Evolutionary conservation across 1,139 yeast genomes (phyloP), one percentile per base, ranked within the genome.

Genomic region (Hansenula lynferdii): DNA sequence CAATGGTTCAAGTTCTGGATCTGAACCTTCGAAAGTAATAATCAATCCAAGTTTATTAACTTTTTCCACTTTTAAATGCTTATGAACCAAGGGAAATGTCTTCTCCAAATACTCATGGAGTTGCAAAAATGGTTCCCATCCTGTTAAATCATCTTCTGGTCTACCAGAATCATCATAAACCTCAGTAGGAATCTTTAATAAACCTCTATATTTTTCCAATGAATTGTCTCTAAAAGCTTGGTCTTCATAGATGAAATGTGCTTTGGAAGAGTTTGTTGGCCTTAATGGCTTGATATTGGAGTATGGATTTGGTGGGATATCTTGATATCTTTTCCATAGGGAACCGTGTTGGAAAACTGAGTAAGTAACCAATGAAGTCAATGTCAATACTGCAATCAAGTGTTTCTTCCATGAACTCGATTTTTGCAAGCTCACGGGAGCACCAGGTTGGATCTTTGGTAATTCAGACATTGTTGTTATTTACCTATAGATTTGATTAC

Each of bases 21-120:
- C 62, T 0, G 73, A 54, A 18, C 95, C 95, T 47, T 75, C 62
- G 82, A 86, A 81, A 21, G 80, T 72, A 54, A 69, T 77, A 15
- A 85, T 70, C 42, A 85, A 63, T 1, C 89, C 92, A 46, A 77
- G 73, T 27, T 76, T 70, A 53, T 85, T 85, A 37, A 85, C 78
- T 27, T 64, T 68, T 35, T 77, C 79, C 24, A 79, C 64, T 38
- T 67, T 64, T 41, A 80, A 58, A 18, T 67, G 53, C 30, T 63
- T 47, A 52, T 76, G 74, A 14, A 83, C 73, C 33, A 64, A 47
- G 1, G 94, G 92, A 63, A 80, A 85, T 0, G 82, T 67, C 20
- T 61, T 44, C 39, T 67, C 64, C 45, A 85, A 65, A 53, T 72
- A 82, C 11, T 62, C 50, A 45, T 80, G 85, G 48, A 85, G 74